Evolutionary conservation across 2,329 filamentous ascomycete genomes (phyloP).

Genomic region (Rhynchosporium graminicola): DNA sequence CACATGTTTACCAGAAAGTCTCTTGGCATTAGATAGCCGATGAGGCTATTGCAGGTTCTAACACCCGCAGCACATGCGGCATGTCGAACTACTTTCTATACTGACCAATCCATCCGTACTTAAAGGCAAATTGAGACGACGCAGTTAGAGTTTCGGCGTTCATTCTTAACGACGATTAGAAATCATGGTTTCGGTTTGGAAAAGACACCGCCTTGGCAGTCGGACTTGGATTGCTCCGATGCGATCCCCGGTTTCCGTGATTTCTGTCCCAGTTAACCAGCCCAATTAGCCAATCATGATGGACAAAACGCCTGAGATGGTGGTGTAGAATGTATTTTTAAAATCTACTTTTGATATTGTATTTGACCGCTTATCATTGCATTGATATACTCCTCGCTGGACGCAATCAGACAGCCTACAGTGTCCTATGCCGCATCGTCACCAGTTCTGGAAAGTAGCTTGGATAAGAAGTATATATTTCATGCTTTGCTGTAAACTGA

Average conservation of each 20-base stretch:
- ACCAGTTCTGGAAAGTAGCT: neutral
- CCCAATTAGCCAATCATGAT: neutral
- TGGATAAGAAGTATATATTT: neutral
- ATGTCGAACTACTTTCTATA: neutral
- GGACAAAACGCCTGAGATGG: neutral
- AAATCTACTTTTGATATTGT: too few species aligned
- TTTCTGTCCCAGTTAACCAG: neutral
- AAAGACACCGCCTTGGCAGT: conserved; percentile 7
- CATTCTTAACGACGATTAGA: neutral
- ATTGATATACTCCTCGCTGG: too few species aligned
- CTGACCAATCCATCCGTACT: neutral
- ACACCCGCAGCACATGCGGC: neutral
- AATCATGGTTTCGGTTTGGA: neutral
- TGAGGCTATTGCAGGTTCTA: conserved; percentile 6
- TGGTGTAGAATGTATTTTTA: too few species aligned
- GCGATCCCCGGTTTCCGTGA: neutral
- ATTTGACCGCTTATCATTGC: too few species aligned
- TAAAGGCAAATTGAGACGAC: neutral
- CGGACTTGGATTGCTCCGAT: neutral
- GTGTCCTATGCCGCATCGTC: too few species aligned
- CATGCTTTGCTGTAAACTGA: too few species aligned
- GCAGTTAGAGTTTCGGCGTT: neutral
- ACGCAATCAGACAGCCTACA: too few species aligned
- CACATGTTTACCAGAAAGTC: neutral
- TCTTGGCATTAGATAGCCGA: conserved; percentile 2